phyloP scores from a whole-genome alignment of 2,329 filamentous ascomycete genomes.

The Venturia oleaginea region DNA sequence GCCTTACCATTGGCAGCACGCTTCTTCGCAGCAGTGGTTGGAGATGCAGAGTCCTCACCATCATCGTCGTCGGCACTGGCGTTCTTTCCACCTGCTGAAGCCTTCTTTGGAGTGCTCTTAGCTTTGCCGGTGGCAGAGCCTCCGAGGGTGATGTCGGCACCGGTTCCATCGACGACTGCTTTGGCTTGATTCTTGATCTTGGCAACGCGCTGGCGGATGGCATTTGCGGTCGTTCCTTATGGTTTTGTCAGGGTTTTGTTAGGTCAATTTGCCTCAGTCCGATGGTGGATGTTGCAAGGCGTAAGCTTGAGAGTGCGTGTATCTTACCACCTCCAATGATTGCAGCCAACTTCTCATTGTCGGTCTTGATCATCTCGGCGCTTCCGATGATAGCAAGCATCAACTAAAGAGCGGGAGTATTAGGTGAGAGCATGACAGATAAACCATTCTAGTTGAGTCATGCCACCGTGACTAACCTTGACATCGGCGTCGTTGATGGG shows the following conservation, averaged over 20 bases:
- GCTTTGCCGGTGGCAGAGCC: background rate
- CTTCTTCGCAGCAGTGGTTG: background rate
- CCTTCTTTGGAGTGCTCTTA: background rate
- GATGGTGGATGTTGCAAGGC: background rate
- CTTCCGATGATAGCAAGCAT: conserved; percentile 6
- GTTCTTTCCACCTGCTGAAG: background rate
- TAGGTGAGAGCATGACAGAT: background rate
- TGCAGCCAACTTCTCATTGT: background rate
- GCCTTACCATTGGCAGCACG: background rate
- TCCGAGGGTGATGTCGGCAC: background rate
- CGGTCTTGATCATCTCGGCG: conserved; percentile 1
- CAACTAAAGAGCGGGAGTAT: background rate
- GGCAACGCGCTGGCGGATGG: conserved; percentile 9
- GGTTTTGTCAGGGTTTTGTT: background rate
- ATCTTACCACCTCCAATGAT: background rate
- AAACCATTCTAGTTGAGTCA: background rate
- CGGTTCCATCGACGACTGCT: background rate
- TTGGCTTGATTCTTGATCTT: conserved; percentile 9
- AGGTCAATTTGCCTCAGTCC: background rate
- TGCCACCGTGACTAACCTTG: conserved; percentile 1
- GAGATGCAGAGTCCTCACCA: background rate
- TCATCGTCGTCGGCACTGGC: background rate
- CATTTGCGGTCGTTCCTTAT: background rate
- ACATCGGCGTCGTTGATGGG: background rate
- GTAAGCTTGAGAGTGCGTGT: background rate